Base-by-base conservation (phyloP, 75 land plant genomes). In the Cryptomeria japonica region DNA sequence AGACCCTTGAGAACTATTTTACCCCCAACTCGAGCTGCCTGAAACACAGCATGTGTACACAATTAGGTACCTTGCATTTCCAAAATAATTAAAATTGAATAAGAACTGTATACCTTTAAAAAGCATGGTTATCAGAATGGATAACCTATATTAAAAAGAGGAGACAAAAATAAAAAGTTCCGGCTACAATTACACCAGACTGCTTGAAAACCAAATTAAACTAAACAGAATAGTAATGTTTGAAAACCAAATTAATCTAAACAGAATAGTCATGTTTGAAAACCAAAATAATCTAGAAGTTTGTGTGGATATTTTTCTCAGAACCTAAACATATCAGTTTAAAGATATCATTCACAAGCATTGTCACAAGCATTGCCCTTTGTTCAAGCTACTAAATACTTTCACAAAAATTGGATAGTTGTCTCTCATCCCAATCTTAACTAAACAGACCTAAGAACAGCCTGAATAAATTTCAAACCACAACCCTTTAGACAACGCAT, bases 21-120 rank as follows among this genome's bases (percentile, higher is more conserved):
- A 19, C 93, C 95, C 84, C 99, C 96, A 61, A 93, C 90, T 84
- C 83, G 95, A 47, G 90, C 95, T 77, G 96, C 97, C 99, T 96
- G 89, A 76, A 76, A 82, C n/a, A n/a, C 10, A 85, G 72, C 14
- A 85, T 28, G 51, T n/a, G 47, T 46, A 46, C 51, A 82, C 6
- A 46, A 82, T 82, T 22, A 80, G 49, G 28, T 41, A 44, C 13
- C 83, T 80, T 80, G 83, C 46, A 80, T 80, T 80, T 80, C 31
- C 9, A 80, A 39, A 39, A 8, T 37, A 80, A 80, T 80, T 16
- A 3, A 25, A 82, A 82, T 2, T 46, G 4, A 46, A 82, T 82
- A n/a, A 82, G 51, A 46, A 46, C 0, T 46, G 49, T 46, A 82
- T 25, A 82, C 34, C 15, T 72, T 75, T 11, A 82, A 82, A 82